Percentiles rank a stretch among this genome's conserved stretches.
These are phyloP conservation scores for Metschnikowia lochheadii DNA, from an alignment of 805 yeast genomes.

Conservation along the genomic window DNA sequence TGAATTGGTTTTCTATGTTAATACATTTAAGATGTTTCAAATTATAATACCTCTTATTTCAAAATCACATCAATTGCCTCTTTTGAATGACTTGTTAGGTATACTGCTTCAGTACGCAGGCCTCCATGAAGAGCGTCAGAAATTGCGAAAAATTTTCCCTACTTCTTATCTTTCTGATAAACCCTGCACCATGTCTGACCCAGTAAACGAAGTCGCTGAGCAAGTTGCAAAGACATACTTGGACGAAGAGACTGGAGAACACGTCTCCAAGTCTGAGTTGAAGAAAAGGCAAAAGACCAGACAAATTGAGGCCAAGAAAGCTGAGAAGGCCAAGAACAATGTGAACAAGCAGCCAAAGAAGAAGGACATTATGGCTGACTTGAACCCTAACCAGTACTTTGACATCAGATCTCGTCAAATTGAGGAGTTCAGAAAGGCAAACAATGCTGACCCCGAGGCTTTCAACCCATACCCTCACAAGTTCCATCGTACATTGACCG, in stretches of 20 bases:
- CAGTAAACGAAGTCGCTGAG: slow-evolving; percentile 65
- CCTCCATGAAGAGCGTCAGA: slow-evolving; percentile 1
- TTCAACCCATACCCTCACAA: slow-evolving; percentile 98
- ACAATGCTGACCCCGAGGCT: slow-evolving; percentile 46
- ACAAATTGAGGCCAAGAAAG: slow-evolving; percentile 82
- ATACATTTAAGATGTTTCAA: too few species aligned
- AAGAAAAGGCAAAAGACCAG: slow-evolving; percentile 93
- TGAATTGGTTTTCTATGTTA: too few species aligned
- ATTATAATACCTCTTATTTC: neutral
- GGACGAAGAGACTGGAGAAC: slow-evolving; percentile 95
- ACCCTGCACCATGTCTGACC: slow-evolving; percentile 35
- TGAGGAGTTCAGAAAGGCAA: slow-evolving; percentile 61
- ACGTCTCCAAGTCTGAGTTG: slow-evolving; percentile 92
- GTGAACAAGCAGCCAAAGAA: slow-evolving; percentile 47
- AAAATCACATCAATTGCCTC: neutral
- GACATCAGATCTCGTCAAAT: slow-evolving; percentile 91
- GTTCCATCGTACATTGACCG: slow-evolving; percentile 63
- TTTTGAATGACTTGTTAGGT: neutral
- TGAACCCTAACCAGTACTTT: slow-evolving; percentile 91
- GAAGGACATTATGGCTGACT: slow-evolving; percentile 75
- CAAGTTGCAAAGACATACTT: slow-evolving; percentile 71
- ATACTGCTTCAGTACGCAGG: slow-evolving; percentile 9
- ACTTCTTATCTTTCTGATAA: slow-evolving; percentile 4
- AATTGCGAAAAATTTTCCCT: slow-evolving; percentile 17
- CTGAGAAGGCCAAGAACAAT: slow-evolving; percentile 77